Percentiles rank a stretch among this genome's conserved stretches.
Evolutionary conservation across 2,329 filamentous ascomycete species (phyloP).

Genomic region (Hypoxylon sp.): DNA sequence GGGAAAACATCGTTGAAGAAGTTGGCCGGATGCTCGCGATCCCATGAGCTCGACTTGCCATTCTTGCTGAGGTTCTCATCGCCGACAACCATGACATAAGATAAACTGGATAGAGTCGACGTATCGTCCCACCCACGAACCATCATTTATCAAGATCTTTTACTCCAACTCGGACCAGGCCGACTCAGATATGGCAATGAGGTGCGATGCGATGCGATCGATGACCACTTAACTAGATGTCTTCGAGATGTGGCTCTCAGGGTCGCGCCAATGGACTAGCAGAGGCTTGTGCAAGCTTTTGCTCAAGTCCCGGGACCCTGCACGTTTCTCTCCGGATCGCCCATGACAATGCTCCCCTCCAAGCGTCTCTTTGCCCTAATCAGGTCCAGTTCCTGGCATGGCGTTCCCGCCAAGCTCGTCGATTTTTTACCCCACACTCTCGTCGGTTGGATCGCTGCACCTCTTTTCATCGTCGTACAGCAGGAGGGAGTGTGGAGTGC

Average conservation of each 20-base stretch:
- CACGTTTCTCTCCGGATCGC: slow-evolving; percentile 52
- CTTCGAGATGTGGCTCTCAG: slow-evolving; percentile 41
- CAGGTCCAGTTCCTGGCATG: slow-evolving; percentile 50
- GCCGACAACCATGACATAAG: slow-evolving; percentile 28
- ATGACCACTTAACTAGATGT: slow-evolving; percentile 28
- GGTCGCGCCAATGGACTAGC: slow-evolving; percentile 35
- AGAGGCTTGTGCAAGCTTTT: slow-evolving; percentile 40
- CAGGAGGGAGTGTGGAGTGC: slow-evolving; percentile 53
- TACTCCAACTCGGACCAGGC: slow-evolving; percentile 33
- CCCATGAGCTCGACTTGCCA: slow-evolving; percentile 17
- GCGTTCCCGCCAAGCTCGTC: slow-evolving; percentile 41
- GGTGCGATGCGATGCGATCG: slow-evolving; percentile 38
- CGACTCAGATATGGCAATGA: slow-evolving; percentile 35
- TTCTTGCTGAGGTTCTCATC: neutral
- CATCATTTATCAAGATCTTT: slow-evolving; percentile 42
- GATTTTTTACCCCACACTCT: slow-evolving; percentile 53
- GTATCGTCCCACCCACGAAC: slow-evolving; percentile 33
- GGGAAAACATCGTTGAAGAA: slow-evolving; percentile 22
- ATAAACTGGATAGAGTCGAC: slow-evolving; percentile 8
- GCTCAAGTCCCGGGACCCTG: slow-evolving; percentile 48
- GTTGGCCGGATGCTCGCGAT: slow-evolving; percentile 26
- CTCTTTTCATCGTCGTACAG: slow-evolving; percentile 46
- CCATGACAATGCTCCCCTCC: slow-evolving; percentile 44
- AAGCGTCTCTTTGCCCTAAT: slow-evolving; percentile 40
- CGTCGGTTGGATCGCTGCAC: slow-evolving; percentile 47